Evolutionary conservation across 2,329 filamentous ascomycete species (phyloP).

Genomic region (Botrytis fragariae): DNA sequence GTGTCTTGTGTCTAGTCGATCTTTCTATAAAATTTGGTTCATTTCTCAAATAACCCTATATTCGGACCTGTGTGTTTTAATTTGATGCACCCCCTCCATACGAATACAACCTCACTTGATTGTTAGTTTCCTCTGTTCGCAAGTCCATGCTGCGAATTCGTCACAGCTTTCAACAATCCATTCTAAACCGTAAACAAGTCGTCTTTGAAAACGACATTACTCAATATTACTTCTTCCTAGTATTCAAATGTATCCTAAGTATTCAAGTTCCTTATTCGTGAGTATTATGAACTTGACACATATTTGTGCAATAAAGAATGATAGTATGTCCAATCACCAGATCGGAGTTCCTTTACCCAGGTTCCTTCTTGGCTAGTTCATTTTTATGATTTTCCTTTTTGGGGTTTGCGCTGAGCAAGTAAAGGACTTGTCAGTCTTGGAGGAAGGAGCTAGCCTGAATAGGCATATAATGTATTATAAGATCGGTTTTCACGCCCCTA

Average conservation of each 20-base stretch:
- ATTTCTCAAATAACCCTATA: no score
- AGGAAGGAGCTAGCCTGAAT: no score
- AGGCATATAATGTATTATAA: no score
- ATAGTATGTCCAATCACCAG: neutral
- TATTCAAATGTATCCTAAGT: neutral
- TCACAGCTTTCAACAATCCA: neutral
- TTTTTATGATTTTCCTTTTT: neutral
- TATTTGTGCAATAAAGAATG: neutral
- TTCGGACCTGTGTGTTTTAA: neutral
- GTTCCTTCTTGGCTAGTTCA: neutral
- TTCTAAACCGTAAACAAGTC: neutral
- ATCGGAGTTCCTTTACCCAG: neutral
- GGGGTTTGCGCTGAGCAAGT: neutral
- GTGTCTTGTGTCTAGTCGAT: no score
- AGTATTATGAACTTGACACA: neutral
- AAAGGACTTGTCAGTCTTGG: neutral
- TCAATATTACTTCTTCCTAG: rapidly evolving
- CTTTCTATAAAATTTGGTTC: no score
- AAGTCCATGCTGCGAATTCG: neutral
- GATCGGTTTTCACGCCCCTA: no score
- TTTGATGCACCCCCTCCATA: neutral
- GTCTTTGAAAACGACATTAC: neutral
- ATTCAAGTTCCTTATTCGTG: neutral
- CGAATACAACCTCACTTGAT: neutral
- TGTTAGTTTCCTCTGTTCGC: neutral